phyloP scores from a whole-genome alignment of 148 eudicot genomes.

The Rhododendron williamsianum region DNA sequence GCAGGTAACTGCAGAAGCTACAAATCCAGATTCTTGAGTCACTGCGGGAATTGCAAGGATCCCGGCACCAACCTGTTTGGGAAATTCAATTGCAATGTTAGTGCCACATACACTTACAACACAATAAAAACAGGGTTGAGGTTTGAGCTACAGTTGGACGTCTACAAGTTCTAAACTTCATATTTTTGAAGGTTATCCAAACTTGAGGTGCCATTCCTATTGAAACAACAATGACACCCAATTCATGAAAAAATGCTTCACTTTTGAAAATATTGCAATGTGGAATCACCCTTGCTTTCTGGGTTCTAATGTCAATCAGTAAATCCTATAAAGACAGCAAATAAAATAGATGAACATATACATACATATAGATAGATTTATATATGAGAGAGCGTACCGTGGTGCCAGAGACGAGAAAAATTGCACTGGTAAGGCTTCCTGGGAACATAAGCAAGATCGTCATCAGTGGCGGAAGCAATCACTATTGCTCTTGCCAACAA shows the following conservation, averaged over 20 bases:
- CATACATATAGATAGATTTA: background rate
- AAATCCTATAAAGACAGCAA: background rate
- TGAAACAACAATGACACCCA: background rate
- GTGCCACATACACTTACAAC: background rate
- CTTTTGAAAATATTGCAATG: background rate
- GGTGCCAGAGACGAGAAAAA: slow-evolving; percentile 87
- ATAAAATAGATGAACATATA: background rate
- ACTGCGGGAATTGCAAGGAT: slow-evolving; percentile 95
- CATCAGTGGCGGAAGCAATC: background rate
- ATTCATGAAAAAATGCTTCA: background rate
- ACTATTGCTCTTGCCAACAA: background rate
- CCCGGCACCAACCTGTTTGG: slow-evolving; percentile 82
- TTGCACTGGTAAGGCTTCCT: slow-evolving; percentile 77
- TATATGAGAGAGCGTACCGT: slow-evolving; percentile 41
- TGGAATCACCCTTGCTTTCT: background rate
- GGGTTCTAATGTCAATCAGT: background rate
- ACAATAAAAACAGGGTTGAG: background rate
- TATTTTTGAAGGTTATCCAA: background rate
- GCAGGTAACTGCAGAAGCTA: slow-evolving; percentile 76
- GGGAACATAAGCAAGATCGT: slow-evolving; percentile 8
- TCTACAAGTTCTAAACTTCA: background rate
- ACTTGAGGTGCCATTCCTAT: background rate
- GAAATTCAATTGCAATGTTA: background rate
- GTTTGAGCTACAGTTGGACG: background rate
- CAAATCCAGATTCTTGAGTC: slow-evolving; percentile 86